Conservation (phyloP, 257 asterid genomes). For the Osmanthus fragrans region DNA sequence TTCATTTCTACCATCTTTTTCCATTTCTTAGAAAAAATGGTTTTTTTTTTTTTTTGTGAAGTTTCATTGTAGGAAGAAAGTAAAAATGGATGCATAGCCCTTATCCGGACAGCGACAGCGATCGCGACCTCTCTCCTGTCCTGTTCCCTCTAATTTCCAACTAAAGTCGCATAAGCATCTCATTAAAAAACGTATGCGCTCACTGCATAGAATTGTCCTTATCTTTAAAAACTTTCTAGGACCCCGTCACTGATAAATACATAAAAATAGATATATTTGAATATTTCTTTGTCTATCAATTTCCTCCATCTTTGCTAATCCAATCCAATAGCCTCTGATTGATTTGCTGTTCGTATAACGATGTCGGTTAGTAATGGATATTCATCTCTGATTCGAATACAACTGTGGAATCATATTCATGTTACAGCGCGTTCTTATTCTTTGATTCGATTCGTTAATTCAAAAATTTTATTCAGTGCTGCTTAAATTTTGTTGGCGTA, state of each 20-base stretch:
- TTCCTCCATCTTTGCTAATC: not conserved
- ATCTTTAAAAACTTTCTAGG: slow-evolving; percentile 3
- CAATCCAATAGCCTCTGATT: not conserved
- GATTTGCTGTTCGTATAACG: not conserved
- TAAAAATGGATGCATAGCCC: too few species aligned
- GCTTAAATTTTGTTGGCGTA: not conserved
- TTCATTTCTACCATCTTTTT: not conserved
- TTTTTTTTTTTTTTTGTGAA: not conserved
- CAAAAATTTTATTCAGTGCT: not conserved
- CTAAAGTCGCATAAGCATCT: slow-evolving; percentile 9
- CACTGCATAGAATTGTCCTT: slow-evolving; percentile 20
- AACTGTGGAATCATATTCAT: not conserved
- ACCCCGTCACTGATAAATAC: not conserved
- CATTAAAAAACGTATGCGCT: slow-evolving; percentile 10
- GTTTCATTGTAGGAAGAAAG: too few species aligned
- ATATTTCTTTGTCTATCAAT: not conserved
- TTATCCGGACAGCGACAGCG: not conserved
- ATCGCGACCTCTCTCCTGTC: slow-evolving; percentile 16
- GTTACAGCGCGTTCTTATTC: not conserved
- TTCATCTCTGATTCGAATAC: not conserved
- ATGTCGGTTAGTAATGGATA: slow-evolving; percentile 44
- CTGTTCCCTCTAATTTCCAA: slow-evolving; percentile 21
- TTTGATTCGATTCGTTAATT: not conserved
- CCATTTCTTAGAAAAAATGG: not conserved
- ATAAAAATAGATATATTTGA: not conserved